Base-by-base conservation (phyloP, 768 basidiomycete species). In the Russula compacta region DNA sequence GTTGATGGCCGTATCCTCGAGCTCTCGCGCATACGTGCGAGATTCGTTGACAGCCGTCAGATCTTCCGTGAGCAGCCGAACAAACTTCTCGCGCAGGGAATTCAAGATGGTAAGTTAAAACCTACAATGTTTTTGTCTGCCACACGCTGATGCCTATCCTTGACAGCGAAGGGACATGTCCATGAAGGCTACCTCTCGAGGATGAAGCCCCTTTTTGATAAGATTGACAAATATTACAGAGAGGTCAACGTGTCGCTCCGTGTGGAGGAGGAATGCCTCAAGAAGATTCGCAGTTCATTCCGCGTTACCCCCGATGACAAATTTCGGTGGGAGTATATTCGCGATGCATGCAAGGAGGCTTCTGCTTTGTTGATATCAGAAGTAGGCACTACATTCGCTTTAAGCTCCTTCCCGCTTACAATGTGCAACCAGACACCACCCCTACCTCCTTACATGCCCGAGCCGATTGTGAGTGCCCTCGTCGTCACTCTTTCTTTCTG, bases 241-340 rank as follows among this genome's bases (percentile, higher is more conserved):
- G 47, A 63, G 3, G 52, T 58, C n/a, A 53, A 53, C 19, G 56
- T 63, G 12, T 48, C 56, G 1, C 56, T 63, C 12, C 46, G 11
- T 7, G 33, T 10, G 5, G 61, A 63, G 24, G 51, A 58, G 33
- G 39, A 53, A 15, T 32, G 33, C 40, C 61, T 63, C 52, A 19
- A 38, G 17, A 35, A 15, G 3, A 58, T 63, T n/a, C 51, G 33
- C 14, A 39, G 24, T 3, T 53, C 61, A 33, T 39, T 63, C 39
- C 56, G 35, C 19, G 61, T 63, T 19, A 58, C 61, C n/a, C 39
- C 46, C 3, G 57, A 58, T 21, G 52, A 63, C 40, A 43, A 17
- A 43, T 52, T 47, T 53, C 61, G 61, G 19, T 63, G 61, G 61
- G 56, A 58, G 6, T 12, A 58, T 42, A 63, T 63, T 17, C 56